Conservation (phyloP, 768 basidiomycete genomes). For the Clathrus columnatus region DNA sequence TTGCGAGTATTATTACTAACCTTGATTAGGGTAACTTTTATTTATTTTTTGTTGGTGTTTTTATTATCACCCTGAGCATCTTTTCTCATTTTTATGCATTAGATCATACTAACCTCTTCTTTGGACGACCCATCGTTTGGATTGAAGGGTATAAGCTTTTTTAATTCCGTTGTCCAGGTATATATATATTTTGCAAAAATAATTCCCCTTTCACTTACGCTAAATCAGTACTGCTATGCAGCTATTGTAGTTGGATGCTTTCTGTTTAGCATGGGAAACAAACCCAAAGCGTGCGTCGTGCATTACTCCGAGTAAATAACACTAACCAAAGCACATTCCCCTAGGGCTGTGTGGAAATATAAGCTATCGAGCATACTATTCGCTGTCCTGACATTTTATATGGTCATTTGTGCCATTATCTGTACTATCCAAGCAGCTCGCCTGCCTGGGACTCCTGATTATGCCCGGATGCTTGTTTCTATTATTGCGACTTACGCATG, state of each 20-base stretch:
- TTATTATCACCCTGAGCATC: neutral
- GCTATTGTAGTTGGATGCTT: slow-evolving; percentile 84
- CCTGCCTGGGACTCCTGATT: slow-evolving; percentile 58
- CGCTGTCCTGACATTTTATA: slow-evolving; percentile 72
- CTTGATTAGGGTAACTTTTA: slow-evolving; percentile 79
- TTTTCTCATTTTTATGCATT: neutral
- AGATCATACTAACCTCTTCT: slow-evolving; percentile 86
- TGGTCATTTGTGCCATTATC: slow-evolving; percentile 73
- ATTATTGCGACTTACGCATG: slow-evolving; percentile 66
- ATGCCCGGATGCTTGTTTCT: slow-evolving; percentile 70
- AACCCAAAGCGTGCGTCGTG: slow-evolving; percentile 62
- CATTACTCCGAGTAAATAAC: slow-evolving; percentile 12
- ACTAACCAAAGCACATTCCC: slow-evolving; percentile 10
- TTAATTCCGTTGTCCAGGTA: slow-evolving; percentile 74
- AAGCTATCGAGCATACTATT: slow-evolving; percentile 65
- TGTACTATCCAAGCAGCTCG: slow-evolving; percentile 66
- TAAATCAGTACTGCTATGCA: slow-evolving; percentile 64
- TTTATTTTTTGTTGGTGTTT: slow-evolving; percentile 72
- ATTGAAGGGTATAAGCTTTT: slow-evolving; percentile 53
- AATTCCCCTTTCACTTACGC: slow-evolving; percentile 8
- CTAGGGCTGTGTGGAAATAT: slow-evolving; percentile 79
- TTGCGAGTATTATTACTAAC: neutral
- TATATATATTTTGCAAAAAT: slow-evolving; percentile 10
- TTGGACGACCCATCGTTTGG: slow-evolving; percentile 67
- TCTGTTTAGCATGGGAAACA: slow-evolving; percentile 93